phyloP scores from a whole-genome alignment of 2,329 filamentous ascomycete genomes.

The Sporothrix sp. region DNA sequence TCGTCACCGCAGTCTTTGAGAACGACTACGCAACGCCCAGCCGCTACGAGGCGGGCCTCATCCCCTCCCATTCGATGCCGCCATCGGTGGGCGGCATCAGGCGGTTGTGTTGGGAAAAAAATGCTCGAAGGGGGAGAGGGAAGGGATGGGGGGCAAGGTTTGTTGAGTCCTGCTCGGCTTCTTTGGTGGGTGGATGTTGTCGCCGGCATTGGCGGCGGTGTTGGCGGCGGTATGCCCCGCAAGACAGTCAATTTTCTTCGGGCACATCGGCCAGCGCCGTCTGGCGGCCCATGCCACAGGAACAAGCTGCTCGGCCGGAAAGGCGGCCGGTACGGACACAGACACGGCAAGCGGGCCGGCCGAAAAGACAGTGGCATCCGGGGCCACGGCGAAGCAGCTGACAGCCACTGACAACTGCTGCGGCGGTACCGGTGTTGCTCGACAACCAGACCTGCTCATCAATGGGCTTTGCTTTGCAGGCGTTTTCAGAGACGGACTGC shows the following conservation, averaged over 20 bases:
- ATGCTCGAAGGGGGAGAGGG: too few species aligned
- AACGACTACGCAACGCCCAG: constrained; percentile 17
- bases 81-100: neutral
- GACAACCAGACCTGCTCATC: constrained; percentile 19
- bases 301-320: neutral
- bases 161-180: constrained; percentile 18
- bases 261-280: too few species aligned
- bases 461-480: constrained; percentile 25
- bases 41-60: neutral
- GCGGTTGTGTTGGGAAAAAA: neutral
- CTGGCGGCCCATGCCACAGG: too few species aligned
- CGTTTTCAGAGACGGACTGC: constrained; percentile 21
- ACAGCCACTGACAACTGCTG: neutral
- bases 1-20: constrained; percentile 16
- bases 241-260: too few species aligned
- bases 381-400: constrained; percentile 3
- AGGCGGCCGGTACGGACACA: neutral
- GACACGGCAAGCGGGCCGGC: neutral
- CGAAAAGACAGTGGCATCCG: neutral
- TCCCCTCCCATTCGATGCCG: neutral
- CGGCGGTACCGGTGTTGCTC: constrained; percentile 12
- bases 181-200: constrained; percentile 17
- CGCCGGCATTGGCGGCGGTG: constrained; percentile 20
- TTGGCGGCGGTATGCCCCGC: constrained; percentile 18
- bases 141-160: too few species aligned